phyloP scores from a whole-genome alignment of 1,284 basidiomycete species.

The Athelia psychrophila region DNA sequence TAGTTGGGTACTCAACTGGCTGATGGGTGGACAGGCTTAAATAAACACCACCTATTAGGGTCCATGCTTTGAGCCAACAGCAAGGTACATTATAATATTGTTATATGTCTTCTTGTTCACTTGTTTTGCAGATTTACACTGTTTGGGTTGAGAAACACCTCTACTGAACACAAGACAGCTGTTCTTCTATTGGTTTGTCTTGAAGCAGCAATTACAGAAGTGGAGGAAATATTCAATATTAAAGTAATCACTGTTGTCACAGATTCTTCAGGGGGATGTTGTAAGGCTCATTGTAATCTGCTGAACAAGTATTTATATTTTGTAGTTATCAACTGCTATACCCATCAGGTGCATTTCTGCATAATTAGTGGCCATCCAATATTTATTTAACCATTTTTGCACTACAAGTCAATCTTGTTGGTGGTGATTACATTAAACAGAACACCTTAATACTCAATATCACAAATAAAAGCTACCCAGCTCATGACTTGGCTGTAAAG shows the following conservation, averaged over 20 bases:
- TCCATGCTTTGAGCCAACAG: slow-evolving; percentile 18
- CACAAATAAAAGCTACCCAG: slow-evolving; percentile 20
- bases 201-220: background rate
- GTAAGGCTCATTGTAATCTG: slow-evolving; percentile 23
- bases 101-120: background rate
- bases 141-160: background rate
- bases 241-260: slow-evolving; percentile 26
- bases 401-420: slow-evolving; percentile 35
- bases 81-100: slow-evolving; percentile 5
- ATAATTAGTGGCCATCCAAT: background rate
- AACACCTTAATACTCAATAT: slow-evolving; percentile 13
- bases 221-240: background rate
- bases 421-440: slow-evolving; percentile 35
- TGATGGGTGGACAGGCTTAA: slow-evolving; percentile 30
- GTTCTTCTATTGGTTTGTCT: background rate
- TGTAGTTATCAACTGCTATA: slow-evolving; percentile 32
- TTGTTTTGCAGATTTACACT: background rate
- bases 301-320: slow-evolving; percentile 19
- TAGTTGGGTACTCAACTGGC: slow-evolving; percentile 14
- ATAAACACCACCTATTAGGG: slow-evolving; percentile 23
- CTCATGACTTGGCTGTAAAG: slow-evolving; percentile 32
- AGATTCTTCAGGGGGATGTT: slow-evolving; percentile 35
- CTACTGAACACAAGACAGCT: background rate
- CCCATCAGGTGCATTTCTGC: slow-evolving; percentile 32
- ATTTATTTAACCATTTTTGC: background rate